phyloP scores from a whole-genome alignment of 768 basidiomycete species.

The Podaxis sp. region DNA sequence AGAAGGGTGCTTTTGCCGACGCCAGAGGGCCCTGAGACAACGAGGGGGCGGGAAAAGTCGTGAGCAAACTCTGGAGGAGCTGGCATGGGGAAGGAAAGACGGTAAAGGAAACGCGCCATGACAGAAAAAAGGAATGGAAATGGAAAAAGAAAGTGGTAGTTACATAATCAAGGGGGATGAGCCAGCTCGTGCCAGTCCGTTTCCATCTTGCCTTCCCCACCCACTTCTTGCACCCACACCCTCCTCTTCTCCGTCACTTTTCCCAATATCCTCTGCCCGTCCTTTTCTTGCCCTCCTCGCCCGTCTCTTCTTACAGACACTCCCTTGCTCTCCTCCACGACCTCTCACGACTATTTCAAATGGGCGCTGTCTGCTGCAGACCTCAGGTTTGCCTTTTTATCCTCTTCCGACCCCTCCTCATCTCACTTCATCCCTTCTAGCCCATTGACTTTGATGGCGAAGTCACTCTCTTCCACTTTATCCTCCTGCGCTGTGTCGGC shows the following conservation, averaged over 20 bases:
- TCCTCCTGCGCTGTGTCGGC: conserved; percentile 92
- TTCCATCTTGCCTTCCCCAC: conserved; percentile 8
- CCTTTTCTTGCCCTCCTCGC: neutral
- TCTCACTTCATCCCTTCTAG: conserved; percentile 35
- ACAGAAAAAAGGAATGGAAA: neutral
- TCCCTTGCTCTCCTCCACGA: conserved; percentile 4
- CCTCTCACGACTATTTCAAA: conserved; percentile 24
- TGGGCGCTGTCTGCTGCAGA: conserved; percentile 88
- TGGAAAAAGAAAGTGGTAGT: neutral
- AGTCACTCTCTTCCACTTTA: conserved; percentile 95
- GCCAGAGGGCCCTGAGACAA: conserved; percentile 89
- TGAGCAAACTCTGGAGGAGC: neutral
- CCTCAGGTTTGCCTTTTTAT: conserved; percentile 53
- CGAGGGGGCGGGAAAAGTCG: conserved; percentile 65
- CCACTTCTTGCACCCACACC: conserved; percentile 5
- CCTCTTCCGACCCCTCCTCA: neutral
- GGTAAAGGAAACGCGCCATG: conserved; percentile 1
- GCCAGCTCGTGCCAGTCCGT: conserved; percentile 4
- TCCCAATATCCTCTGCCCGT: neutral
- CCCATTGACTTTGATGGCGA: conserved; percentile 96
- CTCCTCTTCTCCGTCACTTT: neutral
- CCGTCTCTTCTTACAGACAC: neutral
- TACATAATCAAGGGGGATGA: conserved; percentile 7
- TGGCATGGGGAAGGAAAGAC: neutral
- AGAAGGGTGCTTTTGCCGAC: conserved; percentile 94